Base-by-base conservation (phyloP, 2,329 filamentous ascomycete genomes). In the Ophidiomyces ophidiicola region DNA sequence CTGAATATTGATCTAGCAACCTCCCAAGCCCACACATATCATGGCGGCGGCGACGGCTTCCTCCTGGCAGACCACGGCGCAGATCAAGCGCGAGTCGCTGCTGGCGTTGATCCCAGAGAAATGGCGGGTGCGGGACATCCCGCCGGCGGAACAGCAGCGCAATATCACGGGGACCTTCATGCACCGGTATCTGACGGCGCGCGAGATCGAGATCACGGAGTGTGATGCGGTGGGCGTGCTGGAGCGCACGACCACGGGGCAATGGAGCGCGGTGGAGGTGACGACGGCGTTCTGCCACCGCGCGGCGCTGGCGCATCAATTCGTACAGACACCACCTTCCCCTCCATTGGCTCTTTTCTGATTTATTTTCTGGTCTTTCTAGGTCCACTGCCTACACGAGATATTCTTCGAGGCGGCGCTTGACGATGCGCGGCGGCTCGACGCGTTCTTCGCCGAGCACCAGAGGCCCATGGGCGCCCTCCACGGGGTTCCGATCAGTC, bases 1-100 rank as follows among this genome's bases (percentile, higher is more conserved):
- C 3, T 10, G 4, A 28, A 28, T 28, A 4, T n/a, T 28, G 11
- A 28, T 10, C 25, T 14, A 14, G 14, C 25, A 10, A 8, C 3
- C 7, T 28, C 4, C n/a, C 20, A 69, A 69, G 44, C 65, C 25
- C 4, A 28, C 68, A 46, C 63, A 66, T 43, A 66, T 69, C 42
- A 61, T 66, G 33, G 52, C 67, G 4, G 58, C 66, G 14, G 30
- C 24, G 24, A 11, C 20, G 15, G 7, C 21, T 20, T 3, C 11
- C 11, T 4, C 37, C 2, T 41, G 37, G 37, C 14, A 41, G 23
- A 23, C 30, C 8, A 35, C 14, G 10, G 42, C 42, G 14, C 30
- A 31, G 11, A 11, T 24, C 12, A 44, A 44, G 43, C 24, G 25
- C 33, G 34, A 36, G 39, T 26, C 35, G 7, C 30, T 33, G 11